phyloP scores from a whole-genome alignment of 305 asterid species.

The Plantago coronopus region DNA sequence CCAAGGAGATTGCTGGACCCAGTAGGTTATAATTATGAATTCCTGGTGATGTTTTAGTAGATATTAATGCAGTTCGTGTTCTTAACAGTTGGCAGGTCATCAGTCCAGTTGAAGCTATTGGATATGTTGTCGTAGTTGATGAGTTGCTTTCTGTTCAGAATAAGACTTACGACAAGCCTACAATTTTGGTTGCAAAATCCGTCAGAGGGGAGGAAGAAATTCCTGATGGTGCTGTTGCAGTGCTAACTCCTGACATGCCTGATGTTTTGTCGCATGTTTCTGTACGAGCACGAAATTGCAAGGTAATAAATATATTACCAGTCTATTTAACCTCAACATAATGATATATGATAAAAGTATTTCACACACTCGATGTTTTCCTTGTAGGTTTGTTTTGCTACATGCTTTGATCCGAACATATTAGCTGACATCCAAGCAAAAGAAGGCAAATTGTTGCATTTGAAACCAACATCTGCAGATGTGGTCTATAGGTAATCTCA shows the following conservation, averaged over 20 bases:
- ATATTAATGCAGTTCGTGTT: conserved; percentile 24
- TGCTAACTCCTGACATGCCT: conserved; percentile 98
- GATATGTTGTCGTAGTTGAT: conserved; percentile 91
- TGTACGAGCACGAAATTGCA: conserved; percentile 96
- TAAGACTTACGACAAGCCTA: conserved; percentile 66
- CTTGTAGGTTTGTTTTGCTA: conserved; percentile 91
- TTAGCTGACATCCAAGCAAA: conserved; percentile 57
- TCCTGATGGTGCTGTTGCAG: conserved; percentile 95
- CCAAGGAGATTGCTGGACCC: not conserved
- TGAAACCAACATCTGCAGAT: conserved; percentile 87
- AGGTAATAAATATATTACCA: conserved; percentile 46
- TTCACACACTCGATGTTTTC: conserved; percentile 2
- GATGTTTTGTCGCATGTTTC: conserved; percentile 99
- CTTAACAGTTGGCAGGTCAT: conserved; percentile 96
- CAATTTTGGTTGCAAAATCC: conserved; percentile 87
- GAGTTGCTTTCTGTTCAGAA: conserved; percentile 90
- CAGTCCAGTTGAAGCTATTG: conserved; percentile 94
- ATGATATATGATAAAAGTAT: conserved; percentile 9
- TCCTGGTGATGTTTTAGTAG: conserved; percentile 16
- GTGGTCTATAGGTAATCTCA: conserved; percentile 63
- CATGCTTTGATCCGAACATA: conserved; percentile 82
- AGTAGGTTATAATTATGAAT: conserved; percentile 16
- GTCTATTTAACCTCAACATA: not conserved
- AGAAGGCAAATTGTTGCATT: conserved; percentile 69
- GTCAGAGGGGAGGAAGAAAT: conserved; percentile 99